Percentiles rank a stretch among this genome's conserved stretches.
Evolutionary conservation across 169 alveolate genomes (phyloP).

Genomic region (Cryptosporidium canis): DNA sequence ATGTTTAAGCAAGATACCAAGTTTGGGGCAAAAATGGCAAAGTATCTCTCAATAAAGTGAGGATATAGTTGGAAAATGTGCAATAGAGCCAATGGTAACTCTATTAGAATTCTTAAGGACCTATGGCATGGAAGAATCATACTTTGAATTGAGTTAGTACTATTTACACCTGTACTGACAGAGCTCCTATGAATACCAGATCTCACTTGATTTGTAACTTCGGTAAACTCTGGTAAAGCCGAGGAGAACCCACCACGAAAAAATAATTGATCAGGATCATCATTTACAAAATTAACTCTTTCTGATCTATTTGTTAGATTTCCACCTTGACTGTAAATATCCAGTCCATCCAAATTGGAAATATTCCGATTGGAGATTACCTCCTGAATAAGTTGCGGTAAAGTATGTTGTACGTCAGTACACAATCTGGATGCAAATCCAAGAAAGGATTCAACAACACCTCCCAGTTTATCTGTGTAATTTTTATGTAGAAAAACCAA

Average conservation of each 20-base stretch:
- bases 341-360: not conserved
- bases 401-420: constrained; percentile 46
- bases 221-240: constrained; percentile 35
- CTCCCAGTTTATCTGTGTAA: constrained; percentile 38
- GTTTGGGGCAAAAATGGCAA: constrained; percentile 72
- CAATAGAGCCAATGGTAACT: constrained; percentile 60
- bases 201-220: constrained; percentile 57
- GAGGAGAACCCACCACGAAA: constrained; percentile 51
- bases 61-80: constrained; percentile 68
- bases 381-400: constrained; percentile 64
- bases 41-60: constrained; percentile 58
- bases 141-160: not conserved
- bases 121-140: constrained; percentile 47
- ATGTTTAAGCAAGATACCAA: constrained; percentile 54
- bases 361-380: constrained; percentile 32
- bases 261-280: constrained; percentile 45
- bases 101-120: constrained; percentile 63
- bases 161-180: not conserved
- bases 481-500: constrained; percentile 56
- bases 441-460: constrained; percentile 52
- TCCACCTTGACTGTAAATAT: constrained; percentile 6
- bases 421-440: constrained; percentile 72
- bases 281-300: not conserved
- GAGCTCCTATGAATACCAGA: constrained; percentile 28
- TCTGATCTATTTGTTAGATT: constrained; percentile 34